Evolutionary conservation across 495 filamentous ascomycete species (phyloP).

Genomic region (Hyaloscypha bicolor): DNA sequence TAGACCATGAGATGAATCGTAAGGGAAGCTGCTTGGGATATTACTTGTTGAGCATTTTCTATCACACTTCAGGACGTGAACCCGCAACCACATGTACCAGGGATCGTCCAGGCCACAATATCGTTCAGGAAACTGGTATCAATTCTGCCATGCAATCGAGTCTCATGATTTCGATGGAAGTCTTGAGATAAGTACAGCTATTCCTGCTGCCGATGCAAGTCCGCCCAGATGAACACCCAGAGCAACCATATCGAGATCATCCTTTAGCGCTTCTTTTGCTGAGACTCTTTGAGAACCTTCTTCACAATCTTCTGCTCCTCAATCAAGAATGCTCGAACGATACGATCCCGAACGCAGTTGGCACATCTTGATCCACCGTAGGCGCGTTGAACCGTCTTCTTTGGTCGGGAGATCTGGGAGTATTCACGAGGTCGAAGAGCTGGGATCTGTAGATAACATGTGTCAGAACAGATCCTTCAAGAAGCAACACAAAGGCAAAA

Average conservation of each 20-base stretch:
- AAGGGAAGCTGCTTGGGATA: too few species aligned
- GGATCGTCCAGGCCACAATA: background rate
- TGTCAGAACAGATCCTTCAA: slow-evolving; percentile 23
- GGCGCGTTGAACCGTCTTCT: slow-evolving; percentile 98
- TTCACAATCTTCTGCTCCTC: slow-evolving; percentile 99
- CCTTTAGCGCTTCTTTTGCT: slow-evolving; percentile 67
- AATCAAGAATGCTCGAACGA: slow-evolving; percentile 96
- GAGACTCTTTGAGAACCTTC: slow-evolving; percentile 97
- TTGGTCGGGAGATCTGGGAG: slow-evolving; percentile 90
- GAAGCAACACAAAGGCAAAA: background rate
- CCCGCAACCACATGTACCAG: too few species aligned
- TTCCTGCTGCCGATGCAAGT: slow-evolving; percentile 34
- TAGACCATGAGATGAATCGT: too few species aligned
- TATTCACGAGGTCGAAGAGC: slow-evolving; percentile 98
- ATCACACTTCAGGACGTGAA: too few species aligned
- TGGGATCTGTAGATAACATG: slow-evolving; percentile 66
- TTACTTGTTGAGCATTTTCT: too few species aligned
- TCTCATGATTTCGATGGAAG: slow-evolving; percentile 31
- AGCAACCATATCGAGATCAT: slow-evolving; percentile 25
- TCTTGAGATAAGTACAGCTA: slow-evolving; percentile 33
- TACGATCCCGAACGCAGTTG: slow-evolving; percentile 96
- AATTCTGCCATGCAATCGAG: slow-evolving; percentile 15
- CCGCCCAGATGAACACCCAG: slow-evolving; percentile 32
- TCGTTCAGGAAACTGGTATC: background rate
- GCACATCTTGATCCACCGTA: slow-evolving; percentile 98